Percentiles rank a stretch among this genome's conserved stretches.
These are phyloP conservation scores for Myriangium duriaei DNA, from an alignment of 2,329 filamentous ascomycete species.

Conservation along the genomic window DNA sequence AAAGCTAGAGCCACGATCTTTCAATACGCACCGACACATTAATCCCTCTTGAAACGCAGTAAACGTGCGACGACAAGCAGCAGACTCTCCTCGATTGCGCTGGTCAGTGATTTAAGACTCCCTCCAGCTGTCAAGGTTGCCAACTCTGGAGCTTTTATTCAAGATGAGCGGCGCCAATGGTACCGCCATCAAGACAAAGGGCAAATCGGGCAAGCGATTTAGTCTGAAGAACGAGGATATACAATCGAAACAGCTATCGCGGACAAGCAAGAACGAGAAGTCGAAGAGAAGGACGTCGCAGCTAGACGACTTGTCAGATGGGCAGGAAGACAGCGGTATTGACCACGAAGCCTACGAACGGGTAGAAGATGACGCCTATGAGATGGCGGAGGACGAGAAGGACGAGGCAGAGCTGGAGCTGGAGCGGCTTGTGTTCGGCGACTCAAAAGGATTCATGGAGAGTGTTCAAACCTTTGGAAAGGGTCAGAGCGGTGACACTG, in stretches of 20 bases:
- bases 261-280: not conserved
- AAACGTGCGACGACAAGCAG: too few species aligned
- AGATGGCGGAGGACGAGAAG: conserved; percentile 42
- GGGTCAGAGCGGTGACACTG: not conserved
- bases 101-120: too few species aligned
- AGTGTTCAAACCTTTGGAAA: conserved; percentile 5
- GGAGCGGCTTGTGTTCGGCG: conserved; percentile 67
- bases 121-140: too few species aligned
- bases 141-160: too few species aligned
- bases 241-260: not conserved
- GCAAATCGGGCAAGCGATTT: not conserved
- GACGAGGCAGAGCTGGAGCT: conserved; percentile 76
- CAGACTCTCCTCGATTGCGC: too few species aligned
- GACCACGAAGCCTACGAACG: not conserved
- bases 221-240: not conserved
- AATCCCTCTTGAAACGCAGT: too few species aligned
- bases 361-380: not conserved
- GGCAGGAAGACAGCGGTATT: conserved; percentile 7
- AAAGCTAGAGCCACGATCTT: too few species aligned
- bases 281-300: not conserved
- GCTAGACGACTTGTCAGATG: conserved; percentile 9
- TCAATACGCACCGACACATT: too few species aligned
- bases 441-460: conserved; percentile 67
- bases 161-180: not conserved
- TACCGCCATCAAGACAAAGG: not conserved